Conservation (phyloP, 352 stramenopile species). For the Phytophthora sp. region DNA sequence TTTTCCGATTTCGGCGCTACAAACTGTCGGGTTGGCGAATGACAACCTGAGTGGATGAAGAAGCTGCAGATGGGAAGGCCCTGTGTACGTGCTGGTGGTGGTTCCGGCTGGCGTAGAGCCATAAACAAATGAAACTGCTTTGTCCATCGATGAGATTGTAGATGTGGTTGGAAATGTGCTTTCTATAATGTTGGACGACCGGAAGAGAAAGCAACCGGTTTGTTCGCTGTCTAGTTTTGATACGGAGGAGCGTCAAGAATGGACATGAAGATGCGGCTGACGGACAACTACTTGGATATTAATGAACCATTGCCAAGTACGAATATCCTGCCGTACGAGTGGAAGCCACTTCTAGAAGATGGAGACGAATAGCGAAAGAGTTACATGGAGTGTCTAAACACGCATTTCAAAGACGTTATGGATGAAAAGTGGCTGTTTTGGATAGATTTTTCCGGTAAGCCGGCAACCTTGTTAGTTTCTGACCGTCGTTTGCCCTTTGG, state of each 20-base stretch:
- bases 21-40: no score
- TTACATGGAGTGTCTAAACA: constrained; percentile 4
- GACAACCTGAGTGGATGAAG: background rate
- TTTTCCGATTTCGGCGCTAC: no score
- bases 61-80: no score
- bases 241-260: background rate
- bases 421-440: background rate
- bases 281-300: background rate
- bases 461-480: background rate
- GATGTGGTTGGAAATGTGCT: background rate
- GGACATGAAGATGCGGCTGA: constrained; percentile 3
- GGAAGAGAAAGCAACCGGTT: constrained; percentile 6
- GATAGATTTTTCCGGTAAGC: background rate
- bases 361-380: background rate
- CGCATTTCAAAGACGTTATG: background rate
- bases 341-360: background rate
- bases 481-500: constrained; percentile 1
- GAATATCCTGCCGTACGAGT: background rate
- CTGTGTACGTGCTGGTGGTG: background rate
- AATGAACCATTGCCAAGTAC: background rate
- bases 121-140: background rate
- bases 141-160: background rate
- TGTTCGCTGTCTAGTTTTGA: constrained; percentile 3
- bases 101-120: background rate
- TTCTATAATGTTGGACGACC: constrained; percentile 5